A percentile compares a stretch with the other conserved stretches of the same genome.
These are phyloP conservation scores for Jackrogersella minutella DNA, from an alignment of 495 filamentous ascomycete genomes.

Conservation along the genomic window DNA sequence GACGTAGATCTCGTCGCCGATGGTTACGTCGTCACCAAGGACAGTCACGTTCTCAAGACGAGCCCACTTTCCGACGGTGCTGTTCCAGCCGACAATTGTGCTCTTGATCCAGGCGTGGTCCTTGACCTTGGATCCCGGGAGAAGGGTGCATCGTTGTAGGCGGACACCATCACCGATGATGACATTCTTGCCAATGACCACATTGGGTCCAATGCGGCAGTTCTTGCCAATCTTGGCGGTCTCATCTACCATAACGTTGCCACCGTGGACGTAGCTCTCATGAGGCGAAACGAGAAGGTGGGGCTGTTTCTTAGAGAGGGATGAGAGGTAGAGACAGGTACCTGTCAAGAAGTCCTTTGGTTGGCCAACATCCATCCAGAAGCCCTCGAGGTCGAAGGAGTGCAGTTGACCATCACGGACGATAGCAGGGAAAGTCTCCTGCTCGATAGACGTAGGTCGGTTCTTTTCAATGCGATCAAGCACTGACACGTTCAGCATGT, in stretches of 20 bases:
- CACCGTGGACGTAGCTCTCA: conserved; percentile 87
- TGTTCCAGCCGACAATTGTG: conserved; percentile 99
- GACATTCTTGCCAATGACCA: conserved; percentile 94
- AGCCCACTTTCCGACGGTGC: conserved; percentile 93
- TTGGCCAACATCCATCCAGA: conserved; percentile 99
- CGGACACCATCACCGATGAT: conserved; percentile 95
- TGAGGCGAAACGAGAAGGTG: conserved; percentile 80
- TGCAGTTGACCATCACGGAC: conserved; percentile 90
- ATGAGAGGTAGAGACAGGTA: conserved; percentile 96
- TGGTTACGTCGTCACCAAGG: conserved; percentile 98
- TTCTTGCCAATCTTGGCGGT: conserved; percentile 97
- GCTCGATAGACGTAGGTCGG: conserved; percentile 98
- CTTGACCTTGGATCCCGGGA: conserved; percentile 92
- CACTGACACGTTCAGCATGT: conserved; percentile 95
- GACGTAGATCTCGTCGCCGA: conserved; percentile 98
- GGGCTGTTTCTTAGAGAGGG: conserved; percentile 89
- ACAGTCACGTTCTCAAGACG: conserved; percentile 97
- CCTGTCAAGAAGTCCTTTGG: conserved; percentile 98
- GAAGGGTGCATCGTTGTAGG: conserved; percentile 90
- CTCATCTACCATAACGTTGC: conserved; percentile 96
- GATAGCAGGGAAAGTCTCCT: conserved; percentile 98
- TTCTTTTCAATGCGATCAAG: conserved; percentile 87
- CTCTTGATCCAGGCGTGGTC: conserved; percentile 99
- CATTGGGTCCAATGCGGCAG: conserved; percentile 97
- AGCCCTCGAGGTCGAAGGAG: conserved; percentile 97